Evolutionary conservation across 768 basidiomycete genomes (phyloP).

Genomic region (Epithele typhae): DNA sequence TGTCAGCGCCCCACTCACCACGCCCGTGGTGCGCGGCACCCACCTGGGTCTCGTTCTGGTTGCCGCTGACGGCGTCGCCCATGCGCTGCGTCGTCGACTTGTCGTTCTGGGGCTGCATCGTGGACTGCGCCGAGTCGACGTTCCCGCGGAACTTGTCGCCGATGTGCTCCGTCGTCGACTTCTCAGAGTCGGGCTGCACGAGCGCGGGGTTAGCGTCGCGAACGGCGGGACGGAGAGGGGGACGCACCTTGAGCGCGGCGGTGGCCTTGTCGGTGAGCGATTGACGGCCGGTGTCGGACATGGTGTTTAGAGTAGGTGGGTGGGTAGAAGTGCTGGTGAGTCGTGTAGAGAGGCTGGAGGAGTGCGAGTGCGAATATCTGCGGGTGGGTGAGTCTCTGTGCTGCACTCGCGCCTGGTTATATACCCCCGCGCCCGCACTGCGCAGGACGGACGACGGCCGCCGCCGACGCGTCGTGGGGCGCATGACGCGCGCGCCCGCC

Average conservation of each 20-base stretch:
- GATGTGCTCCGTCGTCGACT: constrained; percentile 34
- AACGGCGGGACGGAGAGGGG: background rate
- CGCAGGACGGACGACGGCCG: too few relatives aligned
- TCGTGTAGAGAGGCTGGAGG: background rate
- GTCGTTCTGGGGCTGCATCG: constrained; percentile 27
- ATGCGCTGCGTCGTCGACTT: constrained; percentile 32
- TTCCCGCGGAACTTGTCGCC: constrained; percentile 33
- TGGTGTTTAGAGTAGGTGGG: constrained; percentile 8
- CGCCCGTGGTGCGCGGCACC: background rate
- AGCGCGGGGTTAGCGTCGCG: background rate
- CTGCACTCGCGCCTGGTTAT: too few relatives aligned
- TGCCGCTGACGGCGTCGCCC: constrained; percentile 31
- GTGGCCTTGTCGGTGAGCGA: constrained; percentile 32
- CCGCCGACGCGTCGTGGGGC: too few relatives aligned
- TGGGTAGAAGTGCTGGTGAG: too few relatives aligned
- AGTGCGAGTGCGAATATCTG: too few relatives aligned
- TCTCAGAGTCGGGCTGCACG: constrained; percentile 31
- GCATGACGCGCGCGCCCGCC: too few relatives aligned
- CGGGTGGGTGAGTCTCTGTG: too few relatives aligned
- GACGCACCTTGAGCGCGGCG: constrained; percentile 29
- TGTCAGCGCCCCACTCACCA: background rate
- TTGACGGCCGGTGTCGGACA: constrained; percentile 33
- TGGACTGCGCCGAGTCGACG: constrained; percentile 26
- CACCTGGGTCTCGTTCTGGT: constrained; percentile 26
- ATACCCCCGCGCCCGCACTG: too few relatives aligned